A percentile compares a stretch with the other conserved stretches of the same genome.
These are phyloP conservation scores for Xerocomellus chrysenteron DNA, from an alignment of 768 basidiomycete species.

Conservation along the genomic window DNA sequence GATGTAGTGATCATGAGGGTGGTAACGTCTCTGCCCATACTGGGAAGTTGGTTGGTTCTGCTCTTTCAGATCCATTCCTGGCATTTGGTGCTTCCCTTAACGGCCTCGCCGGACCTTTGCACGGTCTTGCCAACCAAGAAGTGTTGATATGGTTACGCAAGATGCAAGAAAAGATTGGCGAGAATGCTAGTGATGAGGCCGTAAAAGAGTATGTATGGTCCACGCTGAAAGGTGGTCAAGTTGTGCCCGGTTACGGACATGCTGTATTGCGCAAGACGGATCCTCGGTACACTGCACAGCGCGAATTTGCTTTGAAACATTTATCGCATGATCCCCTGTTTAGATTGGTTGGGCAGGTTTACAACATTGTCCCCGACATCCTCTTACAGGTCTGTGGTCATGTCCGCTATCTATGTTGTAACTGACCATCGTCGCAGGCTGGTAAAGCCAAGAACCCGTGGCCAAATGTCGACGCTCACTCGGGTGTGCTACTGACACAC, in stretches of 20 bases:
- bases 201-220: constrained; percentile 95
- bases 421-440: constrained; percentile 44
- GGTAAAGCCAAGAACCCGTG: constrained; percentile 93
- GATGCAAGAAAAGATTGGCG: constrained; percentile 89
- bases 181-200: constrained; percentile 79
- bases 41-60: constrained; percentile 90
- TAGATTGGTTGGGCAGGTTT: constrained; percentile 90
- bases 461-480: constrained; percentile 98
- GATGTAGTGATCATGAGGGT: constrained; percentile 87
- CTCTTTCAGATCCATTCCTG: constrained; percentile 97
- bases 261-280: constrained; percentile 89
- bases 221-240: constrained; percentile 89
- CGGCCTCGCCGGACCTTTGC: constrained; percentile 95
- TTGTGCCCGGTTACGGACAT: constrained; percentile 91
- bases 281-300: constrained; percentile 88
- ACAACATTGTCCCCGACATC: constrained; percentile 85
- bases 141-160: constrained; percentile 92
- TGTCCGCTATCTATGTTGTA: not conserved
- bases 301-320: constrained; percentile 85
- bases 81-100: constrained; percentile 90
- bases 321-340: constrained; percentile 86
- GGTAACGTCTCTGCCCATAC: constrained; percentile 98
- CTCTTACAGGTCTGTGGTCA: constrained; percentile 63
- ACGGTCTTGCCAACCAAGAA: constrained; percentile 97
- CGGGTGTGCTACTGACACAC: constrained; percentile 82